Evolutionary conservation across 2,329 filamentous ascomycete species (phyloP).

Genomic region (Ilyonectria robusta): DNA sequence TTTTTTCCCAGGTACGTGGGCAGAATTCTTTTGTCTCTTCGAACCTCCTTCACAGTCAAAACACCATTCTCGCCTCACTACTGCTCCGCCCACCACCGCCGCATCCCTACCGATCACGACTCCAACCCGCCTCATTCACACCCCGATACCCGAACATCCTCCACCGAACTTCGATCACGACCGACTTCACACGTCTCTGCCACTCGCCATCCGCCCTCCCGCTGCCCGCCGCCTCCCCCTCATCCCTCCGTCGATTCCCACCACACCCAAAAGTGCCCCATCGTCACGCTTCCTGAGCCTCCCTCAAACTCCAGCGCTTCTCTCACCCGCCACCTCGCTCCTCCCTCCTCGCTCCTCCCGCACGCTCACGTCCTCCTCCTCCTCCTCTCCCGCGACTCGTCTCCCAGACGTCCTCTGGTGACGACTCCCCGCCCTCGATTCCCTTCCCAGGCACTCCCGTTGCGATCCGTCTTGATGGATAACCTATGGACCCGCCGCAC

Average conservation of each 20-base stretch:
- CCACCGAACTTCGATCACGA: constrained; percentile 16
- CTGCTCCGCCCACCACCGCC: constrained; percentile 18
- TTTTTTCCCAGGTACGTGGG: constrained; percentile 26
- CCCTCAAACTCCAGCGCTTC: constrained; percentile 11
- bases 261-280: constrained; percentile 10
- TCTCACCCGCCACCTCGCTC: constrained; percentile 12
- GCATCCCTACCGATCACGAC: constrained; percentile 7
- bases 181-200: background rate
- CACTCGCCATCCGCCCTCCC: constrained; percentile 12
- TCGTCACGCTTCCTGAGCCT: constrained; percentile 18
- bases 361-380: constrained; percentile 17
- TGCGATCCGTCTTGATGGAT: constrained; percentile 67
- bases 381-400: constrained; percentile 25
- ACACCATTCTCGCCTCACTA: constrained; percentile 30
- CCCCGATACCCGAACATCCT: constrained; percentile 22
- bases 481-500: constrained; percentile 85
- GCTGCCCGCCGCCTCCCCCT: constrained; percentile 23
- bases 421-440: constrained; percentile 44
- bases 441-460: constrained; percentile 41
- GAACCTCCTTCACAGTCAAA: constrained; percentile 30
- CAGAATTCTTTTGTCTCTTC: constrained; percentile 34
- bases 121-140: constrained; percentile 9
- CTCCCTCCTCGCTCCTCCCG: background rate
- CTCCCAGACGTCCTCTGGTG: constrained; percentile 39
- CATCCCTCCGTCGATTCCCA: constrained; percentile 17